Evolutionary conservation across 2,329 filamentous ascomycete species (phyloP).

Genomic region (Chaetomiaceae sp.): DNA sequence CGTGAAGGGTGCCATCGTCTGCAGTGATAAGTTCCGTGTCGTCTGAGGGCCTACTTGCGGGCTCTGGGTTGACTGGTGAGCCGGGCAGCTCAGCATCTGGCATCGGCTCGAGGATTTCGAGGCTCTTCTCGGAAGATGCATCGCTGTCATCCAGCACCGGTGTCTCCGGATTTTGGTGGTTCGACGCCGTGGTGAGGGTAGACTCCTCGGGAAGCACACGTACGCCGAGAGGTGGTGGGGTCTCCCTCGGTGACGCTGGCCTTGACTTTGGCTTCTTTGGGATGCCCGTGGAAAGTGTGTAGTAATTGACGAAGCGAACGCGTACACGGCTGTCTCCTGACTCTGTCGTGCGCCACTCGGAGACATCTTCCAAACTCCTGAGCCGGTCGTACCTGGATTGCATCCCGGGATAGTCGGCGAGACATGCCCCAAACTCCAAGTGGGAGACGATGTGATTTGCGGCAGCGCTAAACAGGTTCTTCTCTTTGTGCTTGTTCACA

Average conservation of each 20-base stretch:
- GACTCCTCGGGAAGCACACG: too few species aligned
- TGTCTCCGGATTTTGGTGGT: too few species aligned
- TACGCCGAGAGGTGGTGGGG: too few species aligned
- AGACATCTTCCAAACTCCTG: conserved; percentile 64
- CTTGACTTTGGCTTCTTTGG: conserved; percentile 46
- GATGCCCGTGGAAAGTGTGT: conserved; percentile 74
- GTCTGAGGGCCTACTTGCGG: not conserved
- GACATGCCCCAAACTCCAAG: conserved; percentile 72
- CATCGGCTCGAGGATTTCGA: conserved; percentile 13
- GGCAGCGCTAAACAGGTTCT: conserved; percentile 63
- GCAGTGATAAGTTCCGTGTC: not conserved
- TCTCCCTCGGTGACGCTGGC: not conserved
- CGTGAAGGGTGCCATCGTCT: conserved; percentile 1
- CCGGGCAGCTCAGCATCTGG: conserved; percentile 2
- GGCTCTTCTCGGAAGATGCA: not conserved
- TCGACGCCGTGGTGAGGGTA: too few species aligned
- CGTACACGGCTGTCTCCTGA: conserved; percentile 39
- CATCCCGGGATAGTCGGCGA: conserved; percentile 69
- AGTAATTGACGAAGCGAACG: conserved; percentile 83
- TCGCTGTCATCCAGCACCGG: conserved; percentile 40
- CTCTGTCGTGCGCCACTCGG: conserved; percentile 40
- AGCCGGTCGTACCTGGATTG: conserved; percentile 64
- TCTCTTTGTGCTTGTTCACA: conserved; percentile 68
- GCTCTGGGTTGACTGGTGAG: not conserved
- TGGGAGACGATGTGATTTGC: conserved; percentile 72